Evolutionary conservation across 495 filamentous ascomycete genomes (phyloP), one percentile per base, ranked within the genome.

Genomic region (Penicillium cosmopolitanum): DNA sequence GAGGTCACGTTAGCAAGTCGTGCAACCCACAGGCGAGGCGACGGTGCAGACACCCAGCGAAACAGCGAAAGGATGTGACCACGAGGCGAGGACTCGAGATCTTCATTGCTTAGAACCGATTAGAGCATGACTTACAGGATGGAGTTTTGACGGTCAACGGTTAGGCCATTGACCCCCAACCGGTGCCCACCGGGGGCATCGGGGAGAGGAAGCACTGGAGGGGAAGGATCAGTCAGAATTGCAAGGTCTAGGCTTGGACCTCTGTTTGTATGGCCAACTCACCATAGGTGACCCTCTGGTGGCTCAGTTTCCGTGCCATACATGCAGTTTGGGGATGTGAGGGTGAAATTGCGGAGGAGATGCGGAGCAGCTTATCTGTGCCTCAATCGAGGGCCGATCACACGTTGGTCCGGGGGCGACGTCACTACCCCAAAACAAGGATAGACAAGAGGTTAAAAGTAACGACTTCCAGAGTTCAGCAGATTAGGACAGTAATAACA

Each of bases 141-240:
- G 42, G 89, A 89, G 73, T 91, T 87, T 54, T 90, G 84, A 58
- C 80, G 80, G 75, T 98, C 96, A 35, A 97, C 85, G 46, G 92
- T 89, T 63, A 98, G 82, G 59, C 94, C 92, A 75, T 97, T 97
- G 55, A 98, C 93, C 55, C 95, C 95, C 52, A 98, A 82, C 66
- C 93, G 85, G 78, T 98, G 95, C 55, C 94, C 94, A 55, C 89
- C 91, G 16, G 90, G 87, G 43, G 92, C 91, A 77, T 96, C 91
- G 59, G 93, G 91, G 51, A 95, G 89, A 70, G 96, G 95, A 63
- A 98, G 85, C 75, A 98, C 95, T 98, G 68, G 31, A 47, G 25
- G 15, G 15, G 36, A 55, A 35, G 6, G 36, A 50, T 44, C 51
- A 18, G 65, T 73, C 40, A 69, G 61, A 40, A 55, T 53, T 15